phyloP scores from a whole-genome alignment of 2,329 filamentous ascomycete genomes.

The Pseudocercospora crystallina region DNA sequence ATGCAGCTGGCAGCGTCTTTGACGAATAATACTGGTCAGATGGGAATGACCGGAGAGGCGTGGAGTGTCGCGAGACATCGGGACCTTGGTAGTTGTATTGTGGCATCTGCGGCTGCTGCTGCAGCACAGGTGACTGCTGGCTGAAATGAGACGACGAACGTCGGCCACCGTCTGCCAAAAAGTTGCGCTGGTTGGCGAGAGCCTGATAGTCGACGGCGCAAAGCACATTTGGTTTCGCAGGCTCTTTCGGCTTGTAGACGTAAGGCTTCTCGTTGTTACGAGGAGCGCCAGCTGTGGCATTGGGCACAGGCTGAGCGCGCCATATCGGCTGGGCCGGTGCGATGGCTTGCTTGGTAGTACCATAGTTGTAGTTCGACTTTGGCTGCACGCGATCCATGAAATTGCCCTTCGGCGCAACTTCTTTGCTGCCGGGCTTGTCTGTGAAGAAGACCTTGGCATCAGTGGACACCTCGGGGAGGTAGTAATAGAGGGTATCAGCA shows the following conservation, averaged over 20 bases:
- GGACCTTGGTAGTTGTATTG: conserved; percentile 29
- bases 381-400: conserved; percentile 67
- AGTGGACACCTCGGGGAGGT: conserved; percentile 80
- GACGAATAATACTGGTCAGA: conserved; percentile 39
- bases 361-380: conserved; percentile 29
- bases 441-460: conserved; percentile 91
- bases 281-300: conserved; percentile 12
- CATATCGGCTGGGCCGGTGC: conserved; percentile 24
- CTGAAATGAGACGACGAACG: conserved; percentile 16
- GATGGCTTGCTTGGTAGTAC: conserved; percentile 24
- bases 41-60: conserved; percentile 35
- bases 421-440: conserved; percentile 64
- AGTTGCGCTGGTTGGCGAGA: conserved; percentile 31
- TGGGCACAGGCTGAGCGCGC: conserved; percentile 16
- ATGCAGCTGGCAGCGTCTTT: conserved; percentile 36
- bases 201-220: conserved; percentile 33
- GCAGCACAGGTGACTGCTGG: conserved; percentile 12
- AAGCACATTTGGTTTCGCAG: conserved; percentile 27
- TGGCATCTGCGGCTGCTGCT: conserved; percentile 11
- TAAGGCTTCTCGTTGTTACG: conserved; percentile 35
- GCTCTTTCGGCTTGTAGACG: conserved; percentile 39
- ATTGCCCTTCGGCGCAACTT: conserved; percentile 67
- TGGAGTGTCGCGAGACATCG: conserved; percentile 22
- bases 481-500: conserved; percentile 80
- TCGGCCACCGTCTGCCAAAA: conserved; percentile 27